Percentiles rank a stretch among this genome's conserved stretches.
Conservation (phyloP, 2,329 filamentous ascomycete species). For the Verticillium zaregamsianum region DNA sequence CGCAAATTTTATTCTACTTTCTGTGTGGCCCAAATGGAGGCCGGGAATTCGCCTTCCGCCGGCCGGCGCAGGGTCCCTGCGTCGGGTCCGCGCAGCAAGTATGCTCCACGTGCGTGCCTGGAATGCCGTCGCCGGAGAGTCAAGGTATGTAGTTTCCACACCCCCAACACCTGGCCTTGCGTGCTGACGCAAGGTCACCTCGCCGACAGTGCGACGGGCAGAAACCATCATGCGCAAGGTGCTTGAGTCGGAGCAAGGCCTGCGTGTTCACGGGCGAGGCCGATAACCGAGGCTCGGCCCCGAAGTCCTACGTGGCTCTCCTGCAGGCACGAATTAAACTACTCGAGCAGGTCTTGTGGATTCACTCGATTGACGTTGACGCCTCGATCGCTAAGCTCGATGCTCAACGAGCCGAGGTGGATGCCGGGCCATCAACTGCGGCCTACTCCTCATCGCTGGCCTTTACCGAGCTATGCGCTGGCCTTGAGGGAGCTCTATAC, state of each 20-base stretch:
- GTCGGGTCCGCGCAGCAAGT: constrained; percentile 8
- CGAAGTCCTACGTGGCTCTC: constrained; percentile 29
- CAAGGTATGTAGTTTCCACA: constrained; percentile 25
- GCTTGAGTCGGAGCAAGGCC: constrained; percentile 20
- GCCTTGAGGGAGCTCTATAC: constrained; percentile 26
- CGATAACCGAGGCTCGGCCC: constrained; percentile 27
- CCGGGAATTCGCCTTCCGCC: neutral
- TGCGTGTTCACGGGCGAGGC: constrained; percentile 25
- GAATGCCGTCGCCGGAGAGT: constrained; percentile 29
- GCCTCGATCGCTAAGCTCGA: constrained; percentile 16
- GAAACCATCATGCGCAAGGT: constrained; percentile 25
- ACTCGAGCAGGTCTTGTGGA: constrained; percentile 22
- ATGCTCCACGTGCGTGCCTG: constrained; percentile 25
- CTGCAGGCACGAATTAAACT: constrained; percentile 25
- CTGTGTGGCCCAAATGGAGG: neutral
- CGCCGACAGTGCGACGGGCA: constrained; percentile 24
- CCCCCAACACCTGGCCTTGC: neutral
- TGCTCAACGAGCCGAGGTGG: constrained; percentile 12
- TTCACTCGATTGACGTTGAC: constrained; percentile 24
- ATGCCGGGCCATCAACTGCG: neutral
- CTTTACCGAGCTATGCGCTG: constrained; percentile 12
- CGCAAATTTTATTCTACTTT: too few species aligned
- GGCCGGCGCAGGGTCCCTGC: too few species aligned
- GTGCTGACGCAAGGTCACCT: neutral
- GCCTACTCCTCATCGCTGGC: neutral